Percentiles rank a stretch among this genome's conserved stretches.
These are phyloP conservation scores for Bolboschoenus planiculmis DNA, from an alignment of 176 grass and related monocot species.

Conservation along the genomic window DNA sequence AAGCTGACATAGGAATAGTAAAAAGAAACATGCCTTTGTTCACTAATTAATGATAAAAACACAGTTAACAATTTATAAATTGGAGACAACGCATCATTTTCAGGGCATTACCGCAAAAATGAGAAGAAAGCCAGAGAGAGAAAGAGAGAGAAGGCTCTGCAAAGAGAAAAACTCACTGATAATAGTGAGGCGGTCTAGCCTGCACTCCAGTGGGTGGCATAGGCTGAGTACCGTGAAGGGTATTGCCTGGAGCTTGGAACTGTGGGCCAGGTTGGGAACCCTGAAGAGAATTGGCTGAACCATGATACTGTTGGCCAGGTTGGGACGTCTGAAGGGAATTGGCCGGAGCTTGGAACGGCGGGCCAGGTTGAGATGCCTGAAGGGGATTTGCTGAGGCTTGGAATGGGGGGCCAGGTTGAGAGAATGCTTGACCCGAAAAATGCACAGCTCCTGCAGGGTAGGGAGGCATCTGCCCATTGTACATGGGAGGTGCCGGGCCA, in stretches of 20 bases:
- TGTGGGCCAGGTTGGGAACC: slow-evolving; percentile 26
- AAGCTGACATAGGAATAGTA: neutral
- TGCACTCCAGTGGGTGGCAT: neutral
- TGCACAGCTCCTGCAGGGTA: slow-evolving; percentile 36
- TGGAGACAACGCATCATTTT: neutral
- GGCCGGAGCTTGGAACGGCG: slow-evolving; percentile 18
- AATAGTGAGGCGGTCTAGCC: slow-evolving; percentile 20
- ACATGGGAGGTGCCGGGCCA: slow-evolving; percentile 35
- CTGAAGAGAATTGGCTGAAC: slow-evolving; percentile 28
- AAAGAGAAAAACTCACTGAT: slow-evolving; percentile 16
- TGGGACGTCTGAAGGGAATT: slow-evolving; percentile 10
- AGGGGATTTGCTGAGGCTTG: slow-evolving; percentile 21
- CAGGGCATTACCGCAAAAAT: neutral
- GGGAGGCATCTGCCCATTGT: slow-evolving; percentile 7
- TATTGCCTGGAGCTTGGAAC: slow-evolving; percentile 23
- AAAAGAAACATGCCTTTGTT: neutral
- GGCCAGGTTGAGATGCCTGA: neutral
- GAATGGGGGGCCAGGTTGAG: slow-evolving; percentile 8
- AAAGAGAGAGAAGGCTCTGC: neutral
- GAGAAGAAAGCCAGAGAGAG: neutral
- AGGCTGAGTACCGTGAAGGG: slow-evolving; percentile 31
- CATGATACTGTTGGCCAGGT: slow-evolving; percentile 32
- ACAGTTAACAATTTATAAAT: neutral
- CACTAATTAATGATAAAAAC: neutral
- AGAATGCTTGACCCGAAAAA: slow-evolving; percentile 54